phyloP scores from a whole-genome alignment of 345 rosid genomes.

The Salix koriyanagi region DNA sequence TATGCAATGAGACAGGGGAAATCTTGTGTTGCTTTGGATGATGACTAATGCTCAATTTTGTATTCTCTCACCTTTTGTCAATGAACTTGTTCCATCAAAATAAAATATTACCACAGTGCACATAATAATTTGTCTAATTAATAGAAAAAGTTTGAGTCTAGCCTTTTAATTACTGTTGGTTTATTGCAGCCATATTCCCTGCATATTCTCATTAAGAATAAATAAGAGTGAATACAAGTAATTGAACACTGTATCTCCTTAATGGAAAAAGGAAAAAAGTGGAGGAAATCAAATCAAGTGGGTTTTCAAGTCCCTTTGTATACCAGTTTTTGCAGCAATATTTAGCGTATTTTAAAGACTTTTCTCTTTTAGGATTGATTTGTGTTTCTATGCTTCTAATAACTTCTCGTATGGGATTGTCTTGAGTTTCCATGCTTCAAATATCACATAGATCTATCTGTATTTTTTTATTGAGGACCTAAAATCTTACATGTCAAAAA shows the following conservation, averaged over 20 bases:
- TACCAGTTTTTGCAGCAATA: background rate
- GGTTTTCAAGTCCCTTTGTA: background rate
- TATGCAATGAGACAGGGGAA: background rate
- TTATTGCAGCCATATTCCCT: background rate
- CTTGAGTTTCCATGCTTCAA: constrained; percentile 4
- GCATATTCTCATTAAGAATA: background rate
- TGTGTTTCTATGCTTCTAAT: constrained; percentile 7
- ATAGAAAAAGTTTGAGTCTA: background rate
- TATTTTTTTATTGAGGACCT: constrained; percentile 9
- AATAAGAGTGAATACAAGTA: background rate
- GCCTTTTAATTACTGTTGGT: background rate
- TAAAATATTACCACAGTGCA: background rate
- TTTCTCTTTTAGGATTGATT: background rate
- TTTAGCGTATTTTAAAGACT: background rate
- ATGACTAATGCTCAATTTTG: background rate
- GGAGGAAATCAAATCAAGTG: background rate
- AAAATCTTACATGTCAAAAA: constrained; percentile 13
- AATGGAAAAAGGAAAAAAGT: background rate
- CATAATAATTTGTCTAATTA: background rate
- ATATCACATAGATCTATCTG: background rate
- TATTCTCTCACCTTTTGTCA: background rate
- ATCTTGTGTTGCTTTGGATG: background rate
- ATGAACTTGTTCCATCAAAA: background rate
- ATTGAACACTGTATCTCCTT: background rate
- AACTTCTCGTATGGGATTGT: constrained; percentile 1